Evolutionary conservation across 2,329 filamentous ascomycete genomes (phyloP).

Genomic region (Diaporthe sp.): DNA sequence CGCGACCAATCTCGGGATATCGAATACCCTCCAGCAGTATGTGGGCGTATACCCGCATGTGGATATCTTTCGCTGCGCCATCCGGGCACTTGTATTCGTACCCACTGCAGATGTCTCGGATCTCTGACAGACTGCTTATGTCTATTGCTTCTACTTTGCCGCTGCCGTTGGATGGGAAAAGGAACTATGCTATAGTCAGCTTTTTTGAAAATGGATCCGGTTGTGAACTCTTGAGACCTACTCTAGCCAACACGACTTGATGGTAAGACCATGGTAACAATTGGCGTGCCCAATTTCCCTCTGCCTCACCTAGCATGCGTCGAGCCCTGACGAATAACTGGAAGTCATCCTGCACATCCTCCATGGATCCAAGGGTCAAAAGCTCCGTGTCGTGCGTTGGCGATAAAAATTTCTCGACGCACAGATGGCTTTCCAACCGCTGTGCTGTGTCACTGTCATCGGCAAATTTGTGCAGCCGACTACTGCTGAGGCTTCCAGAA

Average conservation of each 20-base stretch:
- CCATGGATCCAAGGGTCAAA: neutral
- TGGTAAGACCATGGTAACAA: constrained; percentile 6
- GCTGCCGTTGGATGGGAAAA: neutral
- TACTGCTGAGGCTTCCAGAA: neutral
- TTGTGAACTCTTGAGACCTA: neutral
- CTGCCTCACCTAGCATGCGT: neutral
- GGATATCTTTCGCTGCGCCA: neutral
- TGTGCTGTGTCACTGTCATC: neutral
- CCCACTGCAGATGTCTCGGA: neutral
- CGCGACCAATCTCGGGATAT: neutral
- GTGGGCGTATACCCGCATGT: neutral
- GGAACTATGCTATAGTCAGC: neutral
- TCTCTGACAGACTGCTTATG: neutral
- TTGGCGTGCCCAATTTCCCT: neutral
- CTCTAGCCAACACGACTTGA: neutral
- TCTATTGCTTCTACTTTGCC: neutral
- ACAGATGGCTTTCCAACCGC: neutral
- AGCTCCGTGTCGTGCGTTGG: neutral
- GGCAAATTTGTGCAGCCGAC: neutral
- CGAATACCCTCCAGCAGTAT: neutral
- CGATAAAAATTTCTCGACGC: neutral
- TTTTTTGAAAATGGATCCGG: neutral
- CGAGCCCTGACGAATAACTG: neutral
- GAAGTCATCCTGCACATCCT: neutral
- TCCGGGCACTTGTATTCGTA: neutral